Base-by-base conservation (phyloP, 2,329 filamentous ascomycete genomes). In the Fusarium sp. region DNA sequence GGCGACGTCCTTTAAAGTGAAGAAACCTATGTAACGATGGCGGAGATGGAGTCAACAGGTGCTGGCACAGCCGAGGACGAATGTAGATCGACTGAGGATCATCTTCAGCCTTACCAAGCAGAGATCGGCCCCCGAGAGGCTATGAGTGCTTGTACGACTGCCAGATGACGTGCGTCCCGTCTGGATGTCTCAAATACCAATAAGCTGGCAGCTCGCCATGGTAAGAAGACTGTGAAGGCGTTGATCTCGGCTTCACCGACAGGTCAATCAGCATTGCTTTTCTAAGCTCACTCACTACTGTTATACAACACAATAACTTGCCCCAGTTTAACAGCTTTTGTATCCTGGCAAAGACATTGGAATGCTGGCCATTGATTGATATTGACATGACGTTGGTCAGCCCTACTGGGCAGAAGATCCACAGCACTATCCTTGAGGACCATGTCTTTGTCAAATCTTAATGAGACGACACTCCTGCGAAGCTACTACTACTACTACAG, bases 191-290 rank as follows among this genome's bases (percentile, higher is more conserved):
- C 39, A 15, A 9, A 11, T 22, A 53, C 42, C 41, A 61, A 61
- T 52, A 9, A 40, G 28, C 40, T 26, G 13, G 28, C 34, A 28
- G 25, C 9, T 36, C 29, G 19, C 35, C 9, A 38, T 31, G 26
- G n/a, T 28, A 36, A 25, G 28, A 19, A 24, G 31, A 28, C 47
- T 25, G 39, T 26, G 19, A n/a, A 34, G 15, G 41, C 28, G 48
- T 11, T 35, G 42, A 48, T 53, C 35, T 42, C 57, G 55, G 55
- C 34, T 60, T 54, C 36, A 28, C 57, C 36, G 36, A 15, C 19
- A 19, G 19, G 19, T 19, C 19, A 19, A 19, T 19, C 19, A 19
- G 19, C 19, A 15, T 29, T 19, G 13, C 15, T 54, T 60, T 24
- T 48, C 42, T 55, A 48, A 60, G 48, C 19, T 19, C 19, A 19